These are phyloP conservation scores for Dryadomyces sulphureus DNA, from an alignment of 2,329 filamentous ascomycete genomes.

Conservation along the genomic window DNA sequence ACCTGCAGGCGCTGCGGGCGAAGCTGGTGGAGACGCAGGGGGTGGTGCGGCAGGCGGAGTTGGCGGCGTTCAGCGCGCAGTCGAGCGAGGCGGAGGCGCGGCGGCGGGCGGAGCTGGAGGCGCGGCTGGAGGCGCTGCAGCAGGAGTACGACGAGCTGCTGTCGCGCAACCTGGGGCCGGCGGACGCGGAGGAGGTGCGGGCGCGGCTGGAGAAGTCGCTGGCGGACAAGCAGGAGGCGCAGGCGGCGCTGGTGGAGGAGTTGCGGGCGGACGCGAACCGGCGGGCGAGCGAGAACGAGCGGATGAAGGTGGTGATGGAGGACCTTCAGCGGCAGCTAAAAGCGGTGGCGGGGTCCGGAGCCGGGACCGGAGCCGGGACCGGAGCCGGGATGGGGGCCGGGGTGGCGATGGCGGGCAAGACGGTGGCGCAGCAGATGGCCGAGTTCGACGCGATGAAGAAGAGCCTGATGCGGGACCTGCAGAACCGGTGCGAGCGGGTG, in stretches of 20 bases:
- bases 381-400: constrained; percentile 12
- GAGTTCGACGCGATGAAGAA: constrained; percentile 99
- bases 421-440: constrained; percentile 90
- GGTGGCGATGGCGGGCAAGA: constrained; percentile 54
- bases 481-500: constrained; percentile 95
- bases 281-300: constrained; percentile 68
- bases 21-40: constrained; percentile 81
- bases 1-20: constrained; percentile 61
- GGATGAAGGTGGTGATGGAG: constrained; percentile 67
- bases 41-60: constrained; percentile 81
- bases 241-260: constrained; percentile 59
- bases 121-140: constrained; percentile 58
- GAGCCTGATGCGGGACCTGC: constrained; percentile 93
- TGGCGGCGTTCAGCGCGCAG: constrained; percentile 60
- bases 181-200: constrained; percentile 76
- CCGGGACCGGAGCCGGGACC: constrained; percentile 36
- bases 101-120: constrained; percentile 62
- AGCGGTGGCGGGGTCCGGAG: constrained; percentile 28
- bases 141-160: constrained; percentile 74
- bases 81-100: constrained; percentile 50
- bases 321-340: constrained; percentile 64
- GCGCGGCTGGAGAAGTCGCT: constrained; percentile 63
- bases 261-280: constrained; percentile 61
- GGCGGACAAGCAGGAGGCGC: constrained; percentile 56
- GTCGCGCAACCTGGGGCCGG: constrained; percentile 61